Evolutionary conservation across 1,284 basidiomycete genomes (phyloP).

Genomic region (Lentinus polychrous): DNA sequence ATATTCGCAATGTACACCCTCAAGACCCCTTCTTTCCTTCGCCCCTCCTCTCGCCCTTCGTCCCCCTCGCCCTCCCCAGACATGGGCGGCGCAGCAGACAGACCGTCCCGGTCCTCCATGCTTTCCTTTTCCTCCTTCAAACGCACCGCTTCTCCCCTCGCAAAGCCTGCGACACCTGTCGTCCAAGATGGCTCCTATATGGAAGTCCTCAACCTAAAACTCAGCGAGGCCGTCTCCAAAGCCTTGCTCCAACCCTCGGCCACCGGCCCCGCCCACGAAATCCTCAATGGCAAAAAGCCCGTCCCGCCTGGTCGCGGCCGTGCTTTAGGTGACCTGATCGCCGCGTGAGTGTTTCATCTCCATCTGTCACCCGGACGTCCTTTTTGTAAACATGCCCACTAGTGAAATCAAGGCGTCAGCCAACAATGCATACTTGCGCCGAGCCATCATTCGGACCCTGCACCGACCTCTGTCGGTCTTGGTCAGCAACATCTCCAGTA

Average conservation of each 20-base stretch:
- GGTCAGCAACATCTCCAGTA: constrained; percentile 58
- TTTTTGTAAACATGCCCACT: constrained; percentile 12
- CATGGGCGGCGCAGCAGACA: constrained; percentile 30
- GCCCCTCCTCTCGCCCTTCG: constrained; percentile 54
- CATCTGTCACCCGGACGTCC: neutral
- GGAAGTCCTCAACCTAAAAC: constrained; percentile 63
- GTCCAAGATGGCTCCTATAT: constrained; percentile 74
- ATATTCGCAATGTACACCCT: constrained; percentile 47
- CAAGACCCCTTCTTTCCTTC: constrained; percentile 61
- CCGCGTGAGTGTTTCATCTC: constrained; percentile 43
- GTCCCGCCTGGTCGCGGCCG: constrained; percentile 64
- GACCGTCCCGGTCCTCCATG: constrained; percentile 49
- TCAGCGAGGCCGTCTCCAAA: constrained; percentile 76
- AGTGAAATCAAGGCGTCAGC: constrained; percentile 64
- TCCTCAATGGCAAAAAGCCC: constrained; percentile 55
- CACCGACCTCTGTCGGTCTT: constrained; percentile 72
- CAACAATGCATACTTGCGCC: constrained; percentile 56
- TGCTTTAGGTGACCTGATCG: constrained; percentile 58
- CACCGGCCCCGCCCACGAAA: constrained; percentile 38
- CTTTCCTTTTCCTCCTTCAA: constrained; percentile 49
- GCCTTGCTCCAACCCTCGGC: constrained; percentile 52
- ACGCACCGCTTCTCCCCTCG: constrained; percentile 22
- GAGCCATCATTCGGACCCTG: constrained; percentile 63
- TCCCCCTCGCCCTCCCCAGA: constrained; percentile 42
- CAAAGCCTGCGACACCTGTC: constrained; percentile 37